Conservation (phyloP, 352 stramenopile genomes). For the Phytopythium chamaehyphon region DNA sequence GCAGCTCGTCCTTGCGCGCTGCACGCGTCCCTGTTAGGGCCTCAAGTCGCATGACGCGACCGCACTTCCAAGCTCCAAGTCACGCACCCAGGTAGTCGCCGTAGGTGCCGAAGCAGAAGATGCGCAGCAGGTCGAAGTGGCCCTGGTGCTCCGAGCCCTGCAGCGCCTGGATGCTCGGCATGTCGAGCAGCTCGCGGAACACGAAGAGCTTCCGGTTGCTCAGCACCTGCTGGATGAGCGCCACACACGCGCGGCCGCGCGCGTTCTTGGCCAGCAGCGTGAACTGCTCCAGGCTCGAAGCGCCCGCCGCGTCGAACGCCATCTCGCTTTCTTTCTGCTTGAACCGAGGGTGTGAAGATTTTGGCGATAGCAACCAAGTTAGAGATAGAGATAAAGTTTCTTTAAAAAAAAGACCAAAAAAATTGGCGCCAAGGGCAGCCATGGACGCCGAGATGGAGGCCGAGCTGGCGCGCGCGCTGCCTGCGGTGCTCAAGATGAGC, state of each 20-base stretch:
- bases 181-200: slow-evolving; percentile 90
- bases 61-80: not conserved
- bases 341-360: not conserved
- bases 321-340: slow-evolving; percentile 20
- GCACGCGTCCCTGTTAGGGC: not conserved
- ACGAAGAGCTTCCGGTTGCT: slow-evolving; percentile 92
- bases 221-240: slow-evolving; percentile 91
- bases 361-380: not conserved
- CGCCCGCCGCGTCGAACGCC: slow-evolving; percentile 63
- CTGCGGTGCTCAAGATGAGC: slow-evolving; percentile 69
- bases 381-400: too few relatives aligned
- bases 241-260: slow-evolving; percentile 86
- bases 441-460: slow-evolving; percentile 61
- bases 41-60: not conserved
- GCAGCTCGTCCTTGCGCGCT: slow-evolving; percentile 61
- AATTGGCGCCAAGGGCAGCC: too few relatives aligned
- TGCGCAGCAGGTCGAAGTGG: slow-evolving; percentile 78
- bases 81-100: slow-evolving; percentile 73
- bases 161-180: slow-evolving; percentile 88
- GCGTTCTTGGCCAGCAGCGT: slow-evolving; percentile 90
- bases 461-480: slow-evolving; percentile 57
- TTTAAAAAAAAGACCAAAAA: too few relatives aligned
- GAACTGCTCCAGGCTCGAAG: slow-evolving; percentile 89
- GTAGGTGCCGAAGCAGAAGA: slow-evolving; percentile 91
- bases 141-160: slow-evolving; percentile 65